Conservation (phyloP, 805 yeast genomes). For the Pichia heedii region DNA sequence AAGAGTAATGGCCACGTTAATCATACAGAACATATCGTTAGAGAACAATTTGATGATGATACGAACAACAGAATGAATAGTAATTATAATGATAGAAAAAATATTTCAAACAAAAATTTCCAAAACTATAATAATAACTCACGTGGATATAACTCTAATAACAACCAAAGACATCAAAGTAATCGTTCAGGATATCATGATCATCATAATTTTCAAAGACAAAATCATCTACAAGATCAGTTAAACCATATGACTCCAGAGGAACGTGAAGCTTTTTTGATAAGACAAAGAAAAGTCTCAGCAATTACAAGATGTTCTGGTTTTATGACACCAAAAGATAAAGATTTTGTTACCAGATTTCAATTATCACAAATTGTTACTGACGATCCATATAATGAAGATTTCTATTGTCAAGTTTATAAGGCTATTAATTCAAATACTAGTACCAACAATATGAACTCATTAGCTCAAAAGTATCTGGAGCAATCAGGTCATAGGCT, state of each 20-base stretch:
- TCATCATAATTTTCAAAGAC: slow-evolving; percentile 19
- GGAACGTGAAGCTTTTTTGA: slow-evolving; percentile 57
- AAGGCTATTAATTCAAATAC: slow-evolving; percentile 59
- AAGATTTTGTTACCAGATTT: slow-evolving; percentile 88
- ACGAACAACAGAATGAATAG: slow-evolving; percentile 2
- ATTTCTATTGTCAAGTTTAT: slow-evolving; percentile 89
- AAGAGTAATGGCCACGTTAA: slow-evolving; percentile 5
- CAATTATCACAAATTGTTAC: slow-evolving; percentile 94
- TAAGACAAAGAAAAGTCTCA: slow-evolving; percentile 66
- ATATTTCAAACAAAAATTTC: not conserved
- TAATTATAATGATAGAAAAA: not conserved
- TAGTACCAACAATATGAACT: slow-evolving; percentile 52
- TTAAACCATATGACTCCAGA: slow-evolving; percentile 51
- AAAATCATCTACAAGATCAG: slow-evolving; percentile 24
- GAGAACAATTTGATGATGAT: not conserved
- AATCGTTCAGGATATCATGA: slow-evolving; percentile 10
- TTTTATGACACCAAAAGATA: slow-evolving; percentile 94
- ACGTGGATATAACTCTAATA: slow-evolving; percentile 7
- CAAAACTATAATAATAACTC: slow-evolving; percentile 4
- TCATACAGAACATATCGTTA: not conserved
- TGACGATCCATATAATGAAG: slow-evolving; percentile 95
- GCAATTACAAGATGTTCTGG: slow-evolving; percentile 79
- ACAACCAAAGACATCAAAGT: slow-evolving; percentile 3
- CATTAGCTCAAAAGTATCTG: slow-evolving; percentile 87
- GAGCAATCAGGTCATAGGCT: slow-evolving; percentile 87